phyloP scores from a whole-genome alignment of 2,329 filamentous ascomycete genomes.

The Podosphaera leucotricha region DNA sequence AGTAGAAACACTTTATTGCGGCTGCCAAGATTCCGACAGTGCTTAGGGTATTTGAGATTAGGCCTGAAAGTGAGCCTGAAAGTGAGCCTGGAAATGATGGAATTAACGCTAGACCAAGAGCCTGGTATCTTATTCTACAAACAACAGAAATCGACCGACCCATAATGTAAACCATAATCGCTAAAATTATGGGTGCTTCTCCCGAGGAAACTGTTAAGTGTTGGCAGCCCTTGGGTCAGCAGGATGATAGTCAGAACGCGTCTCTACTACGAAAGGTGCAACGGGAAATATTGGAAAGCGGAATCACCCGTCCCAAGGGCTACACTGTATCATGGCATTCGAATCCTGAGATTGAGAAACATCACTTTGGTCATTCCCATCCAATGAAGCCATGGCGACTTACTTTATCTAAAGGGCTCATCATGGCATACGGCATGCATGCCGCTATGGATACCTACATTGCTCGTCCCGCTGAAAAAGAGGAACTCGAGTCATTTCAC shows the following conservation, averaged over 20 bases:
- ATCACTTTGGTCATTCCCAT: slow-evolving; percentile 91
- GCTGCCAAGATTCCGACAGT: background rate
- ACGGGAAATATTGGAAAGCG: slow-evolving; percentile 25
- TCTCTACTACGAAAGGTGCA: slow-evolving; percentile 9
- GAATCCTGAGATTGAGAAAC: slow-evolving; percentile 82
- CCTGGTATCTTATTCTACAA: background rate
- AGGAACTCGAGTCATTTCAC: slow-evolving; percentile 75
- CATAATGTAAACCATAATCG: background rate
- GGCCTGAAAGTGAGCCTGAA: background rate
- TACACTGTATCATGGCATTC: slow-evolving; percentile 90
- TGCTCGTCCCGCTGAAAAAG: slow-evolving; percentile 59
- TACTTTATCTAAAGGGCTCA: slow-evolving; percentile 81
- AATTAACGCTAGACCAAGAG: background rate
- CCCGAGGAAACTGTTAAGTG: slow-evolving; percentile 14
- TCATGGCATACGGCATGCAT: slow-evolving; percentile 86
- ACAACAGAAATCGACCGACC: background rate
- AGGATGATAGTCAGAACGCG: slow-evolving; percentile 11
- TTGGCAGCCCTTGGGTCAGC: slow-evolving; percentile 11
- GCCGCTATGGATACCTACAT: slow-evolving; percentile 92
- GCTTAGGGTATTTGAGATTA: background rate
- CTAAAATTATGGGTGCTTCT: slow-evolving; percentile 11
- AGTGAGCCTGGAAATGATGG: background rate
- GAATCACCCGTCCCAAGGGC: slow-evolving; percentile 57
- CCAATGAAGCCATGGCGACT: slow-evolving; percentile 99
- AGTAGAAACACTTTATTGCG: background rate